Evolutionary conservation across 495 filamentous ascomycete genomes (phyloP), one percentile per base, ranked within the genome.

Genomic region (Penicillium verhagenii): DNA sequence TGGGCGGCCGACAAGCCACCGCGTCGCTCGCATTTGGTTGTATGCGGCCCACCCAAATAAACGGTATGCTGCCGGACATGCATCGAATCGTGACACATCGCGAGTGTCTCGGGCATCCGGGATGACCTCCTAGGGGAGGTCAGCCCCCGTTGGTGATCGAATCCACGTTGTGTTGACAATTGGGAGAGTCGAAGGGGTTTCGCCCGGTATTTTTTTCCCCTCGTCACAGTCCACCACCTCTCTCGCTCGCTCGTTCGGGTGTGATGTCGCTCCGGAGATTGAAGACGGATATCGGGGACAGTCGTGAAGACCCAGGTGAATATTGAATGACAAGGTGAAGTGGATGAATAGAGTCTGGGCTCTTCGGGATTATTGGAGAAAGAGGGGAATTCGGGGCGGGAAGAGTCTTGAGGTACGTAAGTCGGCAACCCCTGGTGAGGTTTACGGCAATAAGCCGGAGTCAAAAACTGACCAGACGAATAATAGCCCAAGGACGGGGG

Each of bases 111-210:
- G 52, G 63, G 53, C 66, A 59, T 63, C 54, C 60, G 64, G 72
- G 70, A 74, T 73, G 72, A 76, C 73, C 73, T 73, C 73, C 73
- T 68, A 52, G 70, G 72, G 70, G 73, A 74, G 73, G 73, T 72
- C 73, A 74, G 66, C 69, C 72, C 72, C 73, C 71, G 68, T 65
- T 56, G 47, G 62, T 58, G 53, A 62, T 70, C 67, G 61, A 71
- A 74, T 74, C 73, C 73, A 73, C 73, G 68, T 71, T 76, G 71
- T 68, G 50, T 67, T 60, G 59, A 47, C 56, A 60, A 60, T 58
- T 31, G 31, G 54, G 50, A 47, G 52, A 35, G 47, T 54, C 20
- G 52, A 40, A 55, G 49, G 46, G 47, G 42, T 21, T 45, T n/a
- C 14, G 42, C 20, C 14, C 23, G 23, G 23, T 24, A n/a, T 45